Conservation (phyloP, 2,329 filamentous ascomycete genomes). For the Helminthosporium solani region DNA sequence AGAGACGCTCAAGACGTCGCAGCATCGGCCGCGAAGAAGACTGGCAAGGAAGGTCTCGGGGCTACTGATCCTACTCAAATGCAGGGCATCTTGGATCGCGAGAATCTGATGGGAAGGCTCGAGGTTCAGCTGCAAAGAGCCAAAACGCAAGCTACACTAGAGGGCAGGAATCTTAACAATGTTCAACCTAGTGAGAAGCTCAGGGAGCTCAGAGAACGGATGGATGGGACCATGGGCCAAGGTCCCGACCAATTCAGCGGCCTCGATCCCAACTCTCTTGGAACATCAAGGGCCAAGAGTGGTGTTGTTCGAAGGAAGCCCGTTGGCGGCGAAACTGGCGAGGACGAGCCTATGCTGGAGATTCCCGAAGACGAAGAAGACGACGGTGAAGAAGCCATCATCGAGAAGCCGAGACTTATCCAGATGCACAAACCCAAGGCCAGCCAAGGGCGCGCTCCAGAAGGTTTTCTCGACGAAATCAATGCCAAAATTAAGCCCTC, state of each 20-base stretch:
- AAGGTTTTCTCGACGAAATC: conserved; percentile 70
- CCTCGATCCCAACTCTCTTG: conserved; percentile 70
- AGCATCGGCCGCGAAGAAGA: conserved; percentile 75
- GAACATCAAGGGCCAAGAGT: conserved; percentile 45
- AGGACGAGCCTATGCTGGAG: conserved; percentile 35
- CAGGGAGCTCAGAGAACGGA: conserved; percentile 87
- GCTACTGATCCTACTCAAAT: conserved; percentile 72
- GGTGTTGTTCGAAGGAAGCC: conserved; percentile 43
- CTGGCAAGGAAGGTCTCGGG: conserved; percentile 52
- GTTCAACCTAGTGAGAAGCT: conserved; percentile 87
- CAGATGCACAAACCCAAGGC: conserved; percentile 73
- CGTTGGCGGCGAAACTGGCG: conserved; percentile 41
- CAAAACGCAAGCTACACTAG: conserved; percentile 96
- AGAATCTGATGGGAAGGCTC: conserved; percentile 87
- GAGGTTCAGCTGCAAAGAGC: conserved; percentile 95
- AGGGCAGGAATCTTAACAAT: conserved; percentile 85
- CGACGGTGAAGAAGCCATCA: conserved; percentile 63
- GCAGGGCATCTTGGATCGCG: conserved; percentile 90
- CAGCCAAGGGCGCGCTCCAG: conserved; percentile 56
- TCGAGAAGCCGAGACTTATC: conserved; percentile 77
- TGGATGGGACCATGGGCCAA: conserved; percentile 67
- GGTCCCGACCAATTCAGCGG: conserved; percentile 48
- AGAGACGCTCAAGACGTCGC: conserved; percentile 95
- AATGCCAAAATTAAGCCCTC: conserved; percentile 72
- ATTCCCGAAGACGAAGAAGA: conserved; percentile 53